Percentiles rank a stretch among this genome's conserved stretches.
Evolutionary conservation across 345 rosid species (phyloP).

Genomic region (Iberis pinnata): DNA sequence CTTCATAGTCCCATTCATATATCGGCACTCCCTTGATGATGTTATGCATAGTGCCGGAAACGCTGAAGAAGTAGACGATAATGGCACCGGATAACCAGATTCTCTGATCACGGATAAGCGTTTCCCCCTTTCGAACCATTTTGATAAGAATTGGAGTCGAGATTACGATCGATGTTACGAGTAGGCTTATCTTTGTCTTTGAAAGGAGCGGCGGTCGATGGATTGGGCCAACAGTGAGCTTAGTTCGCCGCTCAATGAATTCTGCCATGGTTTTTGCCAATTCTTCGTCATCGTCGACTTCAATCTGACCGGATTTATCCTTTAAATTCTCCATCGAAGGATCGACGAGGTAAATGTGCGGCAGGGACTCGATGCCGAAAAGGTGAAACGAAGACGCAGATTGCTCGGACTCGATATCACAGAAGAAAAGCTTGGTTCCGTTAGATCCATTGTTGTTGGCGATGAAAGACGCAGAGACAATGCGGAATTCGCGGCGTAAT

Average conservation of each 20-base stretch:
- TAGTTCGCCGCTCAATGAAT: slow-evolving; percentile 51
- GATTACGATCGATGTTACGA: slow-evolving; percentile 25
- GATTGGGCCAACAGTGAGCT: slow-evolving; percentile 44
- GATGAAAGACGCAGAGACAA: slow-evolving; percentile 65
- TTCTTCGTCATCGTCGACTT: too few species aligned
- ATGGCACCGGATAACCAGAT: slow-evolving; percentile 56
- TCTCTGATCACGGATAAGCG: slow-evolving; percentile 49
- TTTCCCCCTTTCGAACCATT: slow-evolving; percentile 42
- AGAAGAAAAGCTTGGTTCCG: slow-evolving; percentile 58
- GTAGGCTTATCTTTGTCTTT: slow-evolving; percentile 35
- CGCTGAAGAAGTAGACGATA: slow-evolving; percentile 71
- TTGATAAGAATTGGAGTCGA: slow-evolving; percentile 42
- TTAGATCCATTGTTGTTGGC: slow-evolving; percentile 42
- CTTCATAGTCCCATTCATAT: slow-evolving; percentile 46
- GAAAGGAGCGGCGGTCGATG: slow-evolving; percentile 64
- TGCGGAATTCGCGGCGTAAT: slow-evolving; percentile 48
- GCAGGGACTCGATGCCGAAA: slow-evolving; percentile 61
- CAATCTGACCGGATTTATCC: slow-evolving; percentile 54
- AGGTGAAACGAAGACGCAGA: slow-evolving; percentile 55
- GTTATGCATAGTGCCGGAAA: slow-evolving; percentile 66
- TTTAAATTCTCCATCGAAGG: slow-evolving; percentile 45
- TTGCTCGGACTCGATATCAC: slow-evolving; percentile 59
- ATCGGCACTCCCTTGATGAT: slow-evolving; percentile 63
- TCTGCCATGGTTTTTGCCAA: slow-evolving; percentile 69
- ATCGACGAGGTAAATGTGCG: slow-evolving; percentile 59